Evolutionary conservation across 2,329 filamentous ascomycete species (phyloP), one percentile per base, ranked within the genome.

Genomic region (Truncatella angustata): DNA sequence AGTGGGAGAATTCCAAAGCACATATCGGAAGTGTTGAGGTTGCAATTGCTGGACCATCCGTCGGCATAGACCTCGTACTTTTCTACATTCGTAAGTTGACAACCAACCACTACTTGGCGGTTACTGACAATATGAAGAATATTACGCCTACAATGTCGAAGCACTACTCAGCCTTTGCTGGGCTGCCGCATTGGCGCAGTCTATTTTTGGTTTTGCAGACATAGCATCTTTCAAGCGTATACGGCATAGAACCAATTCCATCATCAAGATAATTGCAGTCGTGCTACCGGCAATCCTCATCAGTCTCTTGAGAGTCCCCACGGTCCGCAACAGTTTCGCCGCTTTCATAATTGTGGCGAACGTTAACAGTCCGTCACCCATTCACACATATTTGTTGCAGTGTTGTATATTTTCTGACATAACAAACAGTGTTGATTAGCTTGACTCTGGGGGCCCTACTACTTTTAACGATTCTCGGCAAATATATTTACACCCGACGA

Each of bases 111-210:
- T n/a, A n/a, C n/a, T n/a, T n/a, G n/a, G n/a, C n/a, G n/a, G n/a
- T n/a, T n/a, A n/a, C n/a, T n/a, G n/a, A n/a, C n/a, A n/a, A n/a
- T n/a, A n/a, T n/a, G 1, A 45, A 79, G 76, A 79, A 58, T 78
- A 73, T 46, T 78, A 78, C 53, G 70, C 68, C 26, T 79, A 79
- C 58, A 78, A 76, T 61, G 73, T 74, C n/a, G 73, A 78, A 59
- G 65, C 73, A 7, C 61, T 77, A 26, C 65, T 77, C 30, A 66
- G 74, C 5, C 62, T 78, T 5, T 77, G 73, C 50, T 80, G 77
- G 75, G 66, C 70, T 10, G 57, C 66, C 4, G 62, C 68, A 26
- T 64, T 76, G 16, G 70, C 70, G 14, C 63, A 64, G 44, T 63
- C 69, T 50, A 58, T 70, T 49, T 61, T 70, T 58, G 66, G 66